A percentile compares a stretch with the other conserved stretches of the same genome.
These are phyloP conservation scores for Saccharomycopsis fodiens DNA, from an alignment of 805 yeast species.

Conservation along the genomic window DNA sequence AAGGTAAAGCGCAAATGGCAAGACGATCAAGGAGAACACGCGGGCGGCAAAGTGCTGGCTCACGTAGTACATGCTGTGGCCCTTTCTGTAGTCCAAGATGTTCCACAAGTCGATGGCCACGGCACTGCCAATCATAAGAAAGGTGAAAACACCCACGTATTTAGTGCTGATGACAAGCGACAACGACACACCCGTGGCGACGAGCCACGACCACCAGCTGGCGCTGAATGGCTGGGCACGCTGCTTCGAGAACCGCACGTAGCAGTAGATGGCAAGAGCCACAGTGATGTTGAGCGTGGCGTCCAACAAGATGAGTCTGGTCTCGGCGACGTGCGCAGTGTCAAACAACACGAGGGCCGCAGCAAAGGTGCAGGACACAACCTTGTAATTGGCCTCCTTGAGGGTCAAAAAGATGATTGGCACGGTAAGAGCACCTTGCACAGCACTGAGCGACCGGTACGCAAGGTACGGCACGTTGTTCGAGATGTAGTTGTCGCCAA, in stretches of 20 bases:
- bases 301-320: constrained; percentile 85
- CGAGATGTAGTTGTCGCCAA: constrained; percentile 74
- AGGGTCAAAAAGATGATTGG: constrained; percentile 79
- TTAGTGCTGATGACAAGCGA: constrained; percentile 93
- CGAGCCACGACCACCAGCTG: constrained; percentile 85
- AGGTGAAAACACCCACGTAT: constrained; percentile 93
- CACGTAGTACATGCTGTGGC: constrained; percentile 45
- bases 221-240: constrained; percentile 57
- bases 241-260: constrained; percentile 70
- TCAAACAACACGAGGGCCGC: constrained; percentile 73
- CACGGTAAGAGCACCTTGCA: constrained; percentile 74
- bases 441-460: constrained; percentile 69
- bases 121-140: constrained; percentile 78
- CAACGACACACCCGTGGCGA: constrained; percentile 73
- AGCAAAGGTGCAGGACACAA: constrained; percentile 72
- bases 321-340: constrained; percentile 84
- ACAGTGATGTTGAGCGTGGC: constrained; percentile 81
- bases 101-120: constrained; percentile 85
- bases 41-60: constrained; percentile 70
- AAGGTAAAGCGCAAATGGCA: constrained; percentile 77
- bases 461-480: constrained; percentile 83
- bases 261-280: constrained; percentile 70
- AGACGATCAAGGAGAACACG: constrained; percentile 56
- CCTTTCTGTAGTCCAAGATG: constrained; percentile 63
- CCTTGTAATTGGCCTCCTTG: constrained; percentile 76